phyloP scores from a whole-genome alignment of 306 rosid species.

The Sesbania bispinosa region DNA sequence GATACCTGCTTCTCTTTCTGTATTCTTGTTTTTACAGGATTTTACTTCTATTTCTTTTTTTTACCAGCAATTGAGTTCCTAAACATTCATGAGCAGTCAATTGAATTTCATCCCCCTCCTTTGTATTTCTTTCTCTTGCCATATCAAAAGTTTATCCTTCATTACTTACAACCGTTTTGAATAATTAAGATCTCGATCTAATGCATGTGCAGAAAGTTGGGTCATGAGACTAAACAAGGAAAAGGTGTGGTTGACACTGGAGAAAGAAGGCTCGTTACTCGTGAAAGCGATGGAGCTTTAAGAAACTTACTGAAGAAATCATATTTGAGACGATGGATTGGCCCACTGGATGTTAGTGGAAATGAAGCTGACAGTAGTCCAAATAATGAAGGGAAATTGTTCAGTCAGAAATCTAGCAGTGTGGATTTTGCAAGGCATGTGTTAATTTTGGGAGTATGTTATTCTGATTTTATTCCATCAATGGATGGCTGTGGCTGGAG shows the following conservation, averaged over 20 bases:
- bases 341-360: conserved; percentile 45
- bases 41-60: no score
- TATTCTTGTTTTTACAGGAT: not conserved
- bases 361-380: conserved; percentile 47
- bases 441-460: conserved; percentile 12
- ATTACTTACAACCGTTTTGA: conserved; percentile 17
- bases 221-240: conserved; percentile 40
- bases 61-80: not conserved
- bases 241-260: conserved; percentile 33
- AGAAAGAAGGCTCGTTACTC: conserved; percentile 42
- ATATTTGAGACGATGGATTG: conserved; percentile 83
- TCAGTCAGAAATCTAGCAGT: conserved; percentile 46
- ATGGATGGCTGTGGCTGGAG: conserved; percentile 21
- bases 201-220: conserved; percentile 55
- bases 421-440: conserved; percentile 89
- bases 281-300: conserved; percentile 65
- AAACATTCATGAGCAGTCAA: conserved; percentile 1
- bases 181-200: not conserved
- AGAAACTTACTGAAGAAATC: conserved; percentile 78
- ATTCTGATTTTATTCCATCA: conserved; percentile 29
- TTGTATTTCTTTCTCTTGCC: conserved; percentile 1
- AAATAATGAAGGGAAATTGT: conserved; percentile 41
- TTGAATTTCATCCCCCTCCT: not conserved
- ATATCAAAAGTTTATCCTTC: conserved; percentile 15
- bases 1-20: conserved; percentile 14